Conservation (phyloP, 257 asterid genomes). For the Nicotiana paniculata region DNA sequence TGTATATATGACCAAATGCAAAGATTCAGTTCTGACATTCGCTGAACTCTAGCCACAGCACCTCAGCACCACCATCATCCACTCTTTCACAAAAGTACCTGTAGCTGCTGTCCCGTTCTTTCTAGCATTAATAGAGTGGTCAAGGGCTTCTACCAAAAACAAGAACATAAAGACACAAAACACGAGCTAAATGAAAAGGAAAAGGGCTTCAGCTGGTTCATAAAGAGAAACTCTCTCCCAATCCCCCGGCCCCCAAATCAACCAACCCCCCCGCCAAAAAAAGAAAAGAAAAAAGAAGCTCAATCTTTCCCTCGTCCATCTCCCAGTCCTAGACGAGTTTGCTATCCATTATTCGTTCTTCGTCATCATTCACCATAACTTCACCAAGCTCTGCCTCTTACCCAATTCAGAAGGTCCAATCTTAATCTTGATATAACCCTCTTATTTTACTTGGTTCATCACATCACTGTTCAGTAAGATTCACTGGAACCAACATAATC, state of each 20-base stretch:
- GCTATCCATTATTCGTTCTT: neutral
- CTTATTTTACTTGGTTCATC: neutral
- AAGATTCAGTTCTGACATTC: neutral
- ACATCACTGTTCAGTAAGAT: neutral
- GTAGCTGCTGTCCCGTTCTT: neutral
- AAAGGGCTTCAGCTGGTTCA: no score
- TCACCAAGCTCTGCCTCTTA: neutral
- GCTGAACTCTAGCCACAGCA: neutral
- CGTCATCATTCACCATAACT: neutral
- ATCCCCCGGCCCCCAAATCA: no score
- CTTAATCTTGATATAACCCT: neutral
- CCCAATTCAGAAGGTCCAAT: neutral
- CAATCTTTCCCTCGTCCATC: neutral
- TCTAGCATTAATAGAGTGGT: neutral
- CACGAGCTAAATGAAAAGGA: no score
- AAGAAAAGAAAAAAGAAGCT: no score
- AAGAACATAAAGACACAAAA: no score
- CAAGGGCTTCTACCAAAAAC: neutral
- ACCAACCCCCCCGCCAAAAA: no score
- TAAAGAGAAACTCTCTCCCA: no score
- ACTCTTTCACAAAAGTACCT: neutral
- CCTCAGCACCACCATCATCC: neutral
- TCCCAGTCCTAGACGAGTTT: neutral
- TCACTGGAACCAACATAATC: neutral
- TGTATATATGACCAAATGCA: neutral